Evolutionary conservation across 208 protist genomes (phyloP).

Genomic region (Leishmania tropica): DNA sequence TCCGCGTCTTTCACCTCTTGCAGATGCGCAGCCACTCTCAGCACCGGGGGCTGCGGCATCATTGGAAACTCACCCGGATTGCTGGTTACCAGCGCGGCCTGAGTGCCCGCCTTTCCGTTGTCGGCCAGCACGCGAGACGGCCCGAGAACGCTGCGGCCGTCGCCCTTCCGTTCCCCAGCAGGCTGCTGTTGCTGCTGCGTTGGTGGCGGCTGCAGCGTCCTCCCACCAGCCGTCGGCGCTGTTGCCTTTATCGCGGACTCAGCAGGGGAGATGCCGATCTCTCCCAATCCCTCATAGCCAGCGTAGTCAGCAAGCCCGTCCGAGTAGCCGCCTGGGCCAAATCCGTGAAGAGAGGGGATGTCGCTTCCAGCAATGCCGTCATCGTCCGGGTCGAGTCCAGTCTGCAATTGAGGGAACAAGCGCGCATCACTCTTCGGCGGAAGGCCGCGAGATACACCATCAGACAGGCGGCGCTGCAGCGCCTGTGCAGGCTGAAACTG

Average conservation of each 20-base stretch:
- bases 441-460: background rate
- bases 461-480: constrained; percentile 13
- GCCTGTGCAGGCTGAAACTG: constrained; percentile 2
- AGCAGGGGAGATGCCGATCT: background rate
- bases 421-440: background rate
- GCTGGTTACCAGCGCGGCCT: background rate
- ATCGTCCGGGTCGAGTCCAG: background rate
- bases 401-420: background rate
- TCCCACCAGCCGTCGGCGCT: background rate
- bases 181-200: background rate
- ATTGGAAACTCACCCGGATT: background rate
- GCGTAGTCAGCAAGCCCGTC: constrained; percentile 1
- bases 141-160: background rate
- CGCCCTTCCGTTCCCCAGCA: background rate
- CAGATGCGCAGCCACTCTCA: constrained; percentile 1
- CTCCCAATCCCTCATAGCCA: background rate
- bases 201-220: background rate
- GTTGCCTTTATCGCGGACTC: background rate
- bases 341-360: background rate
- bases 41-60: background rate
- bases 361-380: background rate
- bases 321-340: constrained; percentile 1
- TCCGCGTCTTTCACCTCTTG: background rate
- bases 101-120: background rate
- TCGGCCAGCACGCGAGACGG: background rate